phyloP scores from a whole-genome alignment of 192 early-diverging fungal species.

The Glomus cerebriforme region DNA sequence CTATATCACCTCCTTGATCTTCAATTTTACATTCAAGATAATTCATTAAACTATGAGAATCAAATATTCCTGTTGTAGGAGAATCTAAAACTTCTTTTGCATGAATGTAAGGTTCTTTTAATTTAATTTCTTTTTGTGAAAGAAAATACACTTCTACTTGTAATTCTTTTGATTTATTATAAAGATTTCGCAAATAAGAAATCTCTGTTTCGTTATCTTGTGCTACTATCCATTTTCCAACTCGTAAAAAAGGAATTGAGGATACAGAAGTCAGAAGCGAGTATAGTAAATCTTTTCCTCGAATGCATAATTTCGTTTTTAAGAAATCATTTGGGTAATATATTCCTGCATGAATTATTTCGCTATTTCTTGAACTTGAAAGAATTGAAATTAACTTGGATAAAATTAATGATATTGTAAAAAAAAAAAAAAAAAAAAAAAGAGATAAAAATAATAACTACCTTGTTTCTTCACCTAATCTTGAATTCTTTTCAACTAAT shows the following conservation, averaged over 20 bases:
- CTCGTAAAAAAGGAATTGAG: slow-evolving; percentile 51
- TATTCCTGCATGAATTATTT: slow-evolving; percentile 88
- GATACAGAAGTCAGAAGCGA: slow-evolving; percentile 47
- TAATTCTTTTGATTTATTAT: slow-evolving; percentile 55
- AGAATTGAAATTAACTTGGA: background rate
- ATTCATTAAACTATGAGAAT: slow-evolving; percentile 72
- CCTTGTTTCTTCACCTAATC: slow-evolving; percentile 72
- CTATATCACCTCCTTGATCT: slow-evolving; percentile 60
- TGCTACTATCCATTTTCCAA: slow-evolving; percentile 84
- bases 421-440: background rate
- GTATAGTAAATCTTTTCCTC: slow-evolving; percentile 74
- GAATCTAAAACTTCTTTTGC: slow-evolving; percentile 62
- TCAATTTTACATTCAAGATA: slow-evolving; percentile 54
- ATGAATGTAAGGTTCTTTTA: slow-evolving; percentile 63
- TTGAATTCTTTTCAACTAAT: slow-evolving; percentile 68
- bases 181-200: slow-evolving; percentile 53
- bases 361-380: slow-evolving; percentile 76
- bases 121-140: slow-evolving; percentile 35
- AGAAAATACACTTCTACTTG: slow-evolving; percentile 59
- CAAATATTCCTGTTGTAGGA: slow-evolving; percentile 81
- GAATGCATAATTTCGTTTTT: slow-evolving; percentile 76
- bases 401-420: background rate
- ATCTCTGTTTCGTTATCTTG: slow-evolving; percentile 50
- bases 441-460: background rate
- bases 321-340: slow-evolving; percentile 77